Conservation (phyloP, 2,329 filamentous ascomycete species). For the Colletotrichum sansevieriae region DNA sequence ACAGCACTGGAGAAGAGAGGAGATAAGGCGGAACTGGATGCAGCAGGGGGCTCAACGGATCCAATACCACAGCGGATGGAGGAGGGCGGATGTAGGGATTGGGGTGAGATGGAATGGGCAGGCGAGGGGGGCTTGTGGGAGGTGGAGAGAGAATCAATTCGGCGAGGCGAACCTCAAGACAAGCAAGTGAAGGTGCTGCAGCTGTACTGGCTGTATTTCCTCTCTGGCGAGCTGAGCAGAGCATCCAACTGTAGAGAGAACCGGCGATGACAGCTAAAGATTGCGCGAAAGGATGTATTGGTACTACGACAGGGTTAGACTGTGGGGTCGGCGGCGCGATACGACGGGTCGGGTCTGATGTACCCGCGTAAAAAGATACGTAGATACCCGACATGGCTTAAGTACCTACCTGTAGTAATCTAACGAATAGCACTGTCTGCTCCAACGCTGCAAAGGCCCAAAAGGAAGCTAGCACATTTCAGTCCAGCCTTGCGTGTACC, state of each 20-base stretch:
- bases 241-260: neutral
- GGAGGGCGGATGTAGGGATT: constrained; percentile 41
- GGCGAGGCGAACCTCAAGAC: constrained; percentile 32
- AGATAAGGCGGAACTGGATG: constrained; percentile 41
- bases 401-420: too few species aligned
- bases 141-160: too few species aligned
- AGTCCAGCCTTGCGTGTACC: constrained; percentile 30
- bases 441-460: neutral
- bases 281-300: constrained; percentile 1
- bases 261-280: neutral
- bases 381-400: too few species aligned
- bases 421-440: neutral
- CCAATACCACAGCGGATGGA: constrained; percentile 34
- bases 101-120: constrained; percentile 35
- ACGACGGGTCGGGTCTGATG: neutral
- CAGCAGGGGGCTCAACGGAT: constrained; percentile 35
- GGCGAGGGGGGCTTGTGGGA: constrained; percentile 30
- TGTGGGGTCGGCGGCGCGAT: neutral
- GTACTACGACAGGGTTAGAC: neutral
- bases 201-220: constrained; percentile 8
- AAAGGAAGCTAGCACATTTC: constrained; percentile 21
- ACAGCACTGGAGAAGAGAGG: constrained; percentile 32
- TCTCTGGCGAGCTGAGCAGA: neutral
- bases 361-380: neutral
- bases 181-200: constrained; percentile 3